Percentiles rank a stretch among this genome's conserved stretches.
Evolutionary conservation across 306 rosid species (phyloP).

Genomic region (Acmispon strigosus): DNA sequence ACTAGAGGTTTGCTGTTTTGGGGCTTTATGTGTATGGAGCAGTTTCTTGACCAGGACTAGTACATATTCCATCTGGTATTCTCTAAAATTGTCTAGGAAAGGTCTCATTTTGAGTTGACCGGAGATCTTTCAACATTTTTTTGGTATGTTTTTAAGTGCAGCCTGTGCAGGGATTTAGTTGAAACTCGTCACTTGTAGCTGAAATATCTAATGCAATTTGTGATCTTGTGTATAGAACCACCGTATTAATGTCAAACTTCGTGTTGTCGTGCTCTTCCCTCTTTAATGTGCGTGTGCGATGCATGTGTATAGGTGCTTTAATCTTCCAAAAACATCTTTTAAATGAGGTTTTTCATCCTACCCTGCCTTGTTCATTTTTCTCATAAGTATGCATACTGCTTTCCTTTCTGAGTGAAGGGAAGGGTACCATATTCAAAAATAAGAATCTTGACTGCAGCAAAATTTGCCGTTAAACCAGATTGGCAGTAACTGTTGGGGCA

Average conservation of each 20-base stretch:
- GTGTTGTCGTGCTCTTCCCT: not conserved
- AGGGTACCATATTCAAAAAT: not conserved
- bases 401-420: not conserved
- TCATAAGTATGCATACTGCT: not conserved
- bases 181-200: not conserved
- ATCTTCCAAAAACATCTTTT: not conserved
- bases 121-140: constrained; percentile 35
- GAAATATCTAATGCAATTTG: not conserved
- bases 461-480: not conserved
- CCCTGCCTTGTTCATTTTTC: not conserved
- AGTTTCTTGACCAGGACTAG: constrained; percentile 25
- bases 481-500: not conserved
- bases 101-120: constrained; percentile 60
- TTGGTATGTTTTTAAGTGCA: constrained; percentile 10
- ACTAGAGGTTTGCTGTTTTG: constrained; percentile 21
- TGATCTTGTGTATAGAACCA: constrained; percentile 10
- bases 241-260: not conserved
- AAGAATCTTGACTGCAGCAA: not conserved
- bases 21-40: not conserved
- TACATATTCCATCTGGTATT: constrained; percentile 15
- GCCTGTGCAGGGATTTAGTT: constrained; percentile 7
- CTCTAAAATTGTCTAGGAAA: constrained; percentile 11
- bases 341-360: not conserved
- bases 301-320: not conserved
- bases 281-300: not conserved